Conservation (phyloP, 2,329 filamentous ascomycete species). For the Trichoderma aggressivum region DNA sequence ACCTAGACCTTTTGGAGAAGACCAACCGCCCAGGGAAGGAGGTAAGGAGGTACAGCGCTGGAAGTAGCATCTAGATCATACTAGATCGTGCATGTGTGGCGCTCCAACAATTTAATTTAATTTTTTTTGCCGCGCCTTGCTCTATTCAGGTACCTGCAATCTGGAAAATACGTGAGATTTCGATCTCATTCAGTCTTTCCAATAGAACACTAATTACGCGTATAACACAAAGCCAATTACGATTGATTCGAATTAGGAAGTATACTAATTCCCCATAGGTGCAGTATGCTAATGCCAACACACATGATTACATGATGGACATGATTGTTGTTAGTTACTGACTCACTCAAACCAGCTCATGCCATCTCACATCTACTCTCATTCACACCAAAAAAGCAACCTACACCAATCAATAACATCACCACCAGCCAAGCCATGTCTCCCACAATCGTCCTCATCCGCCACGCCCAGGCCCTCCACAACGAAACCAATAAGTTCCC, state of each 20-base stretch:
- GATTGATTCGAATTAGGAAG: background rate
- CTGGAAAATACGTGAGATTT: background rate
- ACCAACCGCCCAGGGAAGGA: background rate
- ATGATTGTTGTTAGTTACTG: background rate
- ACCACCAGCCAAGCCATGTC: conserved; percentile 46
- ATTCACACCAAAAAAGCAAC: background rate
- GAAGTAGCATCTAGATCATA: background rate
- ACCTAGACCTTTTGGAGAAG: background rate
- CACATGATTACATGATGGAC: background rate
- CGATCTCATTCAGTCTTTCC: background rate
- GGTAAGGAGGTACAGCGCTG: background rate
- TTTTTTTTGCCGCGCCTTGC: background rate
- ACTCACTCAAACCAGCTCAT: background rate
- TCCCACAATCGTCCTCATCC: conserved; percentile 71
- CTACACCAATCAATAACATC: background rate
- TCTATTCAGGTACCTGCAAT: background rate
- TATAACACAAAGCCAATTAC: background rate
- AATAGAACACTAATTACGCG: background rate
- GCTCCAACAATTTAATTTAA: background rate
- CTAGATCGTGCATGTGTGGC: background rate
- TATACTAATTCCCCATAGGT: background rate
- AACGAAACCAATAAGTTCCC: conserved; percentile 49
- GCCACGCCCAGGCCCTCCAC: conserved; percentile 75
- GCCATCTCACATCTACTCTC: background rate
- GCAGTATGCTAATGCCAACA: background rate